Percentiles rank a stretch among this genome's conserved stretches.
These are phyloP conservation scores for Russula foetens DNA, from an alignment of 768 basidiomycete species.

Conservation along the genomic window DNA sequence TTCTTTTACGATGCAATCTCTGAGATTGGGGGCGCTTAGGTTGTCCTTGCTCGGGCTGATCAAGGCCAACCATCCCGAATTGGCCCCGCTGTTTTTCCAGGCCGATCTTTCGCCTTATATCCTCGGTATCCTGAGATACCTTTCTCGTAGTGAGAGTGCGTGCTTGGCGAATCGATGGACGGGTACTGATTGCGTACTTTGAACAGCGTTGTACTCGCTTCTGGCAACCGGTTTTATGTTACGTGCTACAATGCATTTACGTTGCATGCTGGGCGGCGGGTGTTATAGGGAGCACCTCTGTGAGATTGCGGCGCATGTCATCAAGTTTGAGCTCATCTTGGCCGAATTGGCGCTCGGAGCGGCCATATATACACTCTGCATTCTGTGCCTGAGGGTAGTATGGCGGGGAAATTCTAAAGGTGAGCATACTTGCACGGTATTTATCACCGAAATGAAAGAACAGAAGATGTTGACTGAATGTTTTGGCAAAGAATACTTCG, in stretches of 20 bases:
- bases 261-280: background rate
- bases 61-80: background rate
- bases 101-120: background rate
- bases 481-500: no score
- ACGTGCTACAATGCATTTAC: no score
- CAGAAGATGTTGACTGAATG: no score
- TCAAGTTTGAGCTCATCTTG: background rate
- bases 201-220: background rate
- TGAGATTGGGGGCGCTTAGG: background rate
- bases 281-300: background rate
- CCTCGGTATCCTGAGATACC: background rate
- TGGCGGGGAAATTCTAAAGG: background rate
- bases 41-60: background rate
- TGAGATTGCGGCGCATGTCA: background rate
- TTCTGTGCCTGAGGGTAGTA: background rate
- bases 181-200: background rate
- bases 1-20: background rate
- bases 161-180: background rate
- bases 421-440: background rate
- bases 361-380: background rate
- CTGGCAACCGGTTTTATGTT: background rate
- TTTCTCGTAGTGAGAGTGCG: background rate
- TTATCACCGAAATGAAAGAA: no score
- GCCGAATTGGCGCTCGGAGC: background rate
- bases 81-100: background rate